Base-by-base conservation (phyloP, 2,329 filamentous ascomycete genomes). In the Fusarium nygamai region DNA sequence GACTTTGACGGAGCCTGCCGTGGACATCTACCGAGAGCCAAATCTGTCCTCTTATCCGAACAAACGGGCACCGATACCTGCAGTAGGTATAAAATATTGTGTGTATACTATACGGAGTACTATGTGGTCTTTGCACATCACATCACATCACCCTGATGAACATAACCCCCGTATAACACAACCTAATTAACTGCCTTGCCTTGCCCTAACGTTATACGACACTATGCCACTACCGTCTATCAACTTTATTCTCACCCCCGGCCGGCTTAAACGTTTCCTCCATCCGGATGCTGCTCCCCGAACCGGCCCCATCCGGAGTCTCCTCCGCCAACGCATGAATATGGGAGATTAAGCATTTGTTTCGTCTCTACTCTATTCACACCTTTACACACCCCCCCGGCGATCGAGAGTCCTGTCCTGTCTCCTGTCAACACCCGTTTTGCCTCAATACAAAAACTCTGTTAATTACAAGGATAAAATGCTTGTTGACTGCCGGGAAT, bases 311-410 rank as follows among this genome's bases (percentile, higher is more conserved):
- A 71, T 73, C 67, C 69, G 72, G 74, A 63, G 67, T 67, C 46
- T 51, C 51, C 60, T 59, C 61, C 63, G 70, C 20, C 76, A 70
- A 69, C 66, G 76, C 76, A 78, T 78, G 68, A 78, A 78, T 74
- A 64, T 74, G 71, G 76, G 76, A 78, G 68, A 78, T 78, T 78
- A 73, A 70, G 33, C 53, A 53, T 53, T 65, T 68, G 66, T 69
- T 65, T 72, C 67, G 56, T 57, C 59, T 51, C 61, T 69, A 19
- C 61, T 48, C 44, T 46, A 29, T 29, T 13, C 64, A 50, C 65
- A 57, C 58, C 31, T 34, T 51, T 12, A 34, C 48, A 34, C 48
- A 50, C 59, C 58, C 63, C 36, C 50, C n/a, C n/a, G n/a, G 44
- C 69, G 71, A 68, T 75, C 70, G 59, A 59, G 53, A 29, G 36